Base-by-base conservation (phyloP, 2,329 filamentous ascomycete genomes). In the Fulvia fulva region DNA sequence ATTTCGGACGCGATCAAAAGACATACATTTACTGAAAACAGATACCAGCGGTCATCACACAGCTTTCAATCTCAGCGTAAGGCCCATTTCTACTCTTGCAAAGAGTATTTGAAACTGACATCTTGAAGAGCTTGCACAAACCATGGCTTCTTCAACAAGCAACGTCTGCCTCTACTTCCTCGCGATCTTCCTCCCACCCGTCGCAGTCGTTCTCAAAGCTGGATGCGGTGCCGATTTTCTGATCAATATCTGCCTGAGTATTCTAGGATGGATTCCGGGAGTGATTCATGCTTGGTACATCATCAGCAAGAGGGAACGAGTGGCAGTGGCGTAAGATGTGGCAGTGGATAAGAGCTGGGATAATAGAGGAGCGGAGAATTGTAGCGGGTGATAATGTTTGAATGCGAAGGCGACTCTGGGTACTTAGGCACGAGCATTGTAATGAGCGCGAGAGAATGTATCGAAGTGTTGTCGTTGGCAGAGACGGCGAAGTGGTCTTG, bases 151-250 rank as follows among this genome's bases (percentile, higher is more conserved):
- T 28, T 58, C 55, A 44, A 56, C 46, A 43, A 45, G 55, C 52
- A 51, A 61, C 46, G 50, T 63, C 53, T 56, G 51, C 53, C 58
- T 63, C 50, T 63, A 63, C 53, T 37, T 59, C 22, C 52, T 59
- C n/a, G 91, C 91, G 80, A 80, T 57, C 12, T 53, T 57, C 50
- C 22, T 57, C 66, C 91, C 91, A 55, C 91, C 91, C 73, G 78
- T 96, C 52, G 90, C 90, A 78, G 91, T 96, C 73, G 91, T 95
- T 81, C 86, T 95, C 65, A 90, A 95, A 84, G 84, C 87, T 65
- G 91, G 91, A 70, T 95, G 91, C 78, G 87, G 86, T 73, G 83
- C 85, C 67, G 88, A 94, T 74, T 80, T 96, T 71, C 80, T 92
- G 77, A 92, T 96, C 83, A 94, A 94, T 85, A 90, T 94, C 76